phyloP scores from a whole-genome alignment of 495 filamentous ascomycete genomes.

The Tuber microsphaerosporum region DNA sequence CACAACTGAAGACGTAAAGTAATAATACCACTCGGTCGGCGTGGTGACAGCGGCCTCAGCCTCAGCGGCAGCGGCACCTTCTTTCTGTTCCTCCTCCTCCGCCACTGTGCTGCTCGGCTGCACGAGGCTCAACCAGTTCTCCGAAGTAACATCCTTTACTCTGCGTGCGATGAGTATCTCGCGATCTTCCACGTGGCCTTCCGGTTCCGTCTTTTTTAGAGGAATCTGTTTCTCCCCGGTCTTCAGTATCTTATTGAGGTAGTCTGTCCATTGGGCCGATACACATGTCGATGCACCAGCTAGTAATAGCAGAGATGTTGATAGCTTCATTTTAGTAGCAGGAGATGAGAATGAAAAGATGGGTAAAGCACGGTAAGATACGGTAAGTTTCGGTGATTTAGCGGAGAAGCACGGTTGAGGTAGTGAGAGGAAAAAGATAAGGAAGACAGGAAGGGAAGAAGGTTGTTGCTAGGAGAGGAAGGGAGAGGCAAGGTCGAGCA shows the following conservation, averaged over 20 bases:
- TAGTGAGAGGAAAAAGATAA: not conserved
- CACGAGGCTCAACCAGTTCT: slow-evolving; percentile 37
- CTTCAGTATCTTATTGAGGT: slow-evolving; percentile 20
- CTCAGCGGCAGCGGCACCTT: slow-evolving; percentile 17
- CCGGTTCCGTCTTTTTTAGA: slow-evolving; percentile 8
- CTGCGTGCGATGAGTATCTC: slow-evolving; percentile 24
- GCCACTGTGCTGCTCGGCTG: slow-evolving; percentile 2
- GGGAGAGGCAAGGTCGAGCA: not conserved
- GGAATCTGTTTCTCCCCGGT: slow-evolving; percentile 16
- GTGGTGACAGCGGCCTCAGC: slow-evolving; percentile 9
- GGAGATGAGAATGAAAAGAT: not conserved
- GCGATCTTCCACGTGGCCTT: slow-evolving; percentile 15
- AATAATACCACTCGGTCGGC: slow-evolving; percentile 36
- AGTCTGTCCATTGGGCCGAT: slow-evolving; percentile 31
- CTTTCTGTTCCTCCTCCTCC: slow-evolving; percentile 6
- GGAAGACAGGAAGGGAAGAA: not conserved
- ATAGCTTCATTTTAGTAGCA: slow-evolving; percentile 26
- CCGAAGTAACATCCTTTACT: slow-evolving; percentile 32
- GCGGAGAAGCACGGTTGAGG: not conserved
- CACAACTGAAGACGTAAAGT: slow-evolving; percentile 34
- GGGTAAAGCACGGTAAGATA: slow-evolving; percentile 6
- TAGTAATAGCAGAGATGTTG: slow-evolving; percentile 20
- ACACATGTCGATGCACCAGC: slow-evolving; percentile 18
- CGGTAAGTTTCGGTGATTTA: not conserved
- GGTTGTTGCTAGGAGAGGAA: not conserved